These are phyloP conservation scores for Pestalotiopsis sp. DNA, from an alignment of 2,329 filamentous ascomycete genomes.

Conservation along the genomic window DNA sequence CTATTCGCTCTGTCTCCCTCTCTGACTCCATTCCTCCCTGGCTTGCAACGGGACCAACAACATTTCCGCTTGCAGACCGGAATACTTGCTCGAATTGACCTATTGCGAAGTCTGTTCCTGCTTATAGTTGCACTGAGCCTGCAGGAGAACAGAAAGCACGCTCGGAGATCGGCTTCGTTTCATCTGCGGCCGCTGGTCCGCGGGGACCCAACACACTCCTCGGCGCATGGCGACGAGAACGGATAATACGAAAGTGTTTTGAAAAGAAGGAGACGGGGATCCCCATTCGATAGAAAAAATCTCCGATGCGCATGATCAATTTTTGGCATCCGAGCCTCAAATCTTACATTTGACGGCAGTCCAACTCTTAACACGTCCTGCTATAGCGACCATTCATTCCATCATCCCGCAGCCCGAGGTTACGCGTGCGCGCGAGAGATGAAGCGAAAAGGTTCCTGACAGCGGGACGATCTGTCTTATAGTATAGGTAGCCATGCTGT, in stretches of 20 bases:
- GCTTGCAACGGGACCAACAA: neutral
- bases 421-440: too few species aligned
- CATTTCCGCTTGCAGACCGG: neutral
- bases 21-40: neutral
- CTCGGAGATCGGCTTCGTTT: constrained; percentile 13
- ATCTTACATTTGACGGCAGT: neutral
- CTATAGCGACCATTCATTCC: neutral
- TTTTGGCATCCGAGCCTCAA: neutral
- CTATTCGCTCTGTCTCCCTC: neutral
- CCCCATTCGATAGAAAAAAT: neutral
- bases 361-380: neutral
- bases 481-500: too few species aligned
- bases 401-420: neutral
- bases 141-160: neutral
- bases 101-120: neutral
- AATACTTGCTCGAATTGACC: neutral
- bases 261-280: too few species aligned
- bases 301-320: neutral
- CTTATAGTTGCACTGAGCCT: neutral
- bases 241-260: neutral
- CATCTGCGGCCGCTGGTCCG: neutral
- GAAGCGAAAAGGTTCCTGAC: too few species aligned
- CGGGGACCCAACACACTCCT: neutral
- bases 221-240: neutral
- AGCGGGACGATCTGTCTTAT: too few species aligned